A percentile compares a stretch with the other conserved stretches of the same genome.
Conservation (phyloP, 148 eudicot genomes). For the Chenopodium berlandieri region DNA sequence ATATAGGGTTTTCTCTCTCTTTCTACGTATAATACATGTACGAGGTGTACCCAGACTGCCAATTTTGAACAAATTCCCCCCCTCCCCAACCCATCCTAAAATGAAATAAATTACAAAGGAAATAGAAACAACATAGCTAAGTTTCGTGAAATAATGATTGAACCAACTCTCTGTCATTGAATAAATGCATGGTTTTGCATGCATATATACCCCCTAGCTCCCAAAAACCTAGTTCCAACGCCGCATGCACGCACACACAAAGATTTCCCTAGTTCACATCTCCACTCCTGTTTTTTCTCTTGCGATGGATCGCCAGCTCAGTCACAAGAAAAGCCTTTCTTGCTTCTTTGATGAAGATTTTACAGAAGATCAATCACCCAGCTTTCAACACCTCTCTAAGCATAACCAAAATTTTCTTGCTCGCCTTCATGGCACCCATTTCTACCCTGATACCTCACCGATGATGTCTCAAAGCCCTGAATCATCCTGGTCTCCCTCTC, state of each 20-base stretch:
- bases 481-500: slow-evolving; percentile 54
- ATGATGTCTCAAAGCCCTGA: slow-evolving; percentile 36
- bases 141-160: neutral
- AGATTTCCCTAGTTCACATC: neutral
- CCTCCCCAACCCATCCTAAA: too few species aligned
- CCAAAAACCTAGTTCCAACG: neutral
- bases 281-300: neutral
- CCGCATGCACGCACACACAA: neutral
- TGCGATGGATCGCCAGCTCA: slow-evolving; percentile 15
- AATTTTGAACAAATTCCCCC: too few species aligned
- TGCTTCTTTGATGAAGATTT: slow-evolving; percentile 19
- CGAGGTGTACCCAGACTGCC: too few species aligned
- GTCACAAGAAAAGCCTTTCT: slow-evolving; percentile 15
- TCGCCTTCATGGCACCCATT: neutral
- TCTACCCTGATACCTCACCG: slow-evolving; percentile 10
- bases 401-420: slow-evolving; percentile 1
- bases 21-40: too few species aligned
- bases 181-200: slow-evolving; percentile 8
- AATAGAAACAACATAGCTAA: neutral
- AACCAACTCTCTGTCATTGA: neutral
- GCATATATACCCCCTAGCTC: neutral
- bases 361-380: slow-evolving; percentile 11
- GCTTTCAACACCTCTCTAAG: slow-evolving; percentile 1
- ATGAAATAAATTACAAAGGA: too few species aligned
- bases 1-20: too few species aligned